Conservation (phyloP, 345 rosid species). For the Sonneratia alba region DNA sequence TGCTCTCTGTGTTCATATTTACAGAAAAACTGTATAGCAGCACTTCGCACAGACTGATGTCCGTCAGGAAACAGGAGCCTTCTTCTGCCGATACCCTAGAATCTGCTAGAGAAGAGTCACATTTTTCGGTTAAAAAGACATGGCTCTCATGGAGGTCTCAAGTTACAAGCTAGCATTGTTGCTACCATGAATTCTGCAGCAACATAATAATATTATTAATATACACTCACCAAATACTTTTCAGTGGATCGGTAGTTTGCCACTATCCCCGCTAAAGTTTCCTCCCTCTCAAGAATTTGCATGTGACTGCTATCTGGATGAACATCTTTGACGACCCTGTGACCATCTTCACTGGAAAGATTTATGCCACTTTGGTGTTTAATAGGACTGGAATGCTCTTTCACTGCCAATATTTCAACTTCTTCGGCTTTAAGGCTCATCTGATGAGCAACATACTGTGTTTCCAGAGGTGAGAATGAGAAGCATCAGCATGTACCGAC, state of each 20-base stretch:
- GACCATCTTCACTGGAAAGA: neutral
- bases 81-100: constrained; percentile 42
- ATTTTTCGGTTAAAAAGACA: neutral
- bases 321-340: neutral
- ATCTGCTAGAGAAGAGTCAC: constrained; percentile 22
- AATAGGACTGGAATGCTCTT: constrained; percentile 19
- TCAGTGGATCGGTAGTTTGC: constrained; percentile 19
- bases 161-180: neutral
- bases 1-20: neutral
- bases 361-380: neutral
- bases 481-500: neutral
- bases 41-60: neutral
- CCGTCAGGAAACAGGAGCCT: constrained; percentile 7
- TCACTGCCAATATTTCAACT: constrained; percentile 51
- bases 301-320: constrained; percentile 16
- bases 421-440: constrained; percentile 56
- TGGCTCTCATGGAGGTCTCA: neutral
- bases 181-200: neutral
- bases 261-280: constrained; percentile 31
- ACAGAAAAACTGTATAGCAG: neutral
- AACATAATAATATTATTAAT: neutral
- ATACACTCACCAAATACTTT: constrained; percentile 31
- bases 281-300: constrained; percentile 48
- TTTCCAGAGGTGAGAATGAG: constrained; percentile 7
- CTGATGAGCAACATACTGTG: constrained; percentile 71